Evolutionary conservation across 768 basidiomycete species (phyloP).

Genomic region (Galerina sulciceps): DNA sequence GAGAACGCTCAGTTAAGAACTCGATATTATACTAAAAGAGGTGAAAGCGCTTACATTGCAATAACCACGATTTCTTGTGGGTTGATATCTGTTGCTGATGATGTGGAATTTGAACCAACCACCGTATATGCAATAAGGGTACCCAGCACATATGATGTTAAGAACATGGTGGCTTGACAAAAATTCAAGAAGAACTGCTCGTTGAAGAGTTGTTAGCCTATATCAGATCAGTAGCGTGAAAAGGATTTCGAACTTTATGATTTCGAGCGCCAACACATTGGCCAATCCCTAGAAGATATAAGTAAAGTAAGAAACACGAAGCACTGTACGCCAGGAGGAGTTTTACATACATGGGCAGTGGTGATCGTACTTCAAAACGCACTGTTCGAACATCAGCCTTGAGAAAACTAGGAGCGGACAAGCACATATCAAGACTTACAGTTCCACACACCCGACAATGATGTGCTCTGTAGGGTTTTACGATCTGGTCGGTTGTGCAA

Average conservation of each 20-base stretch:
- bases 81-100: slow-evolving; percentile 43
- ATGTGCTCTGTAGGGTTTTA: slow-evolving; percentile 78
- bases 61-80: slow-evolving; percentile 74
- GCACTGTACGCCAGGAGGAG: not conserved
- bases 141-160: slow-evolving; percentile 64
- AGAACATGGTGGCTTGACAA: slow-evolving; percentile 61
- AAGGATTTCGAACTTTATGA: slow-evolving; percentile 62
- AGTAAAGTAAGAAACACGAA: not conserved
- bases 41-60: slow-evolving; percentile 60
- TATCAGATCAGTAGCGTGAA: not conserved
- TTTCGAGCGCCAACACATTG: slow-evolving; percentile 94
- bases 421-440: slow-evolving; percentile 44
- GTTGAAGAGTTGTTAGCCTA: not conserved
- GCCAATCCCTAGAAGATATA: slow-evolving; percentile 73
- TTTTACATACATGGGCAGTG: slow-evolving; percentile 82
- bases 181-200: slow-evolving; percentile 86
- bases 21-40: not conserved
- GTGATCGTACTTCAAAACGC: slow-evolving; percentile 84
- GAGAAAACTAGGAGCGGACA: not conserved
- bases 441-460: slow-evolving; percentile 87
- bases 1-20: not conserved
- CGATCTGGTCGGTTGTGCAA: slow-evolving; percentile 62
- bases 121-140: slow-evolving; percentile 62
- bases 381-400: slow-evolving; percentile 43
- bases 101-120: slow-evolving; percentile 25